Evolutionary conservation across 2,329 filamentous ascomycete genomes (phyloP), one percentile per base, ranked within the genome.

Genomic region (Byssochlamys sp.): DNA sequence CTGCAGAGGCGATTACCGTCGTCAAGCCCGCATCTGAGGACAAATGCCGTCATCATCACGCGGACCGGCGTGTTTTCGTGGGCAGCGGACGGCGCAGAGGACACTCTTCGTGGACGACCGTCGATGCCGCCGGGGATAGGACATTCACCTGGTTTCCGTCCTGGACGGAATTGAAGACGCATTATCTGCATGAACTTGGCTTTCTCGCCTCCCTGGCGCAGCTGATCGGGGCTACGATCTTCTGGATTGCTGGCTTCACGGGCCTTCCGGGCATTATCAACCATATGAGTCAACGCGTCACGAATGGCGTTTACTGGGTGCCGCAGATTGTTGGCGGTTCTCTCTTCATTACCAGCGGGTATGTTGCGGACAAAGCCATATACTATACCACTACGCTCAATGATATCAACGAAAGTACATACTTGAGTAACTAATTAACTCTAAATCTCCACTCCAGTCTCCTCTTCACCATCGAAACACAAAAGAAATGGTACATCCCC

Each of bases 401-500:
- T 26, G 49, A 51, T 26, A 28, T 28, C 24, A 51, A 49, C 14
- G 12, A 45, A n/a, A 45, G n/a, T 19, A 45, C 9, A 45, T 45
- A 31, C 10, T 2, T 10, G 2, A 10, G 6, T 31, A 1, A 7
- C 29, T 31, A 10, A 45, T 10, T 52, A 27, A 39, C 25, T 35
- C 19, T 31, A 26, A 19, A 33, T 35, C 10, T 24, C 2, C 10
- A 19, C 4, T 19, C 5, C 19, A 75, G 79, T 25, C 64, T 73
- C 2, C 69, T 88, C 1, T 87, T 86, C 69, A 86, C 86, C 79
- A 65, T 88, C 6, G 85, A 88, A 68, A 86, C 84, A 2, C 85
- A 88, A 69, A 67, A 76, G 48, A 79, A 75, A 52, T 88, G 85
- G 85, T 87, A 81, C 63, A 71, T 75, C 11, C 84, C 85, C 0